Percentiles rank a stretch among this genome's conserved stretches.
These are phyloP conservation scores for Onygena corvina DNA, from an alignment of 2,329 filamentous ascomycete genomes.

Conservation along the genomic window DNA sequence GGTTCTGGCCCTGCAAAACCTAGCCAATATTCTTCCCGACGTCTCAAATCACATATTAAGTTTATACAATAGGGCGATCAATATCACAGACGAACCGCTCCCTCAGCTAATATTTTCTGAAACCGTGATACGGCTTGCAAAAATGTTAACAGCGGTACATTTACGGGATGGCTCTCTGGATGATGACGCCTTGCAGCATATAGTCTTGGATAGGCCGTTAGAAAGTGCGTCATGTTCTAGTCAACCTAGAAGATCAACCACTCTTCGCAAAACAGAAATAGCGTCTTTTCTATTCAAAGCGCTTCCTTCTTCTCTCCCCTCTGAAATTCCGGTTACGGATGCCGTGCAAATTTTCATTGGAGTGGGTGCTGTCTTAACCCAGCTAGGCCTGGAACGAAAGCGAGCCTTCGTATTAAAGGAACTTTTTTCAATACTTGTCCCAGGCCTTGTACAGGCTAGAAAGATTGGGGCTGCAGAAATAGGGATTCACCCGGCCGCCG, in stretches of 20 bases:
- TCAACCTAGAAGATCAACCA: slow-evolving; percentile 26
- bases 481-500: slow-evolving; percentile 86
- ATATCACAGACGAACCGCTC: slow-evolving; percentile 42
- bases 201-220: slow-evolving; percentile 43
- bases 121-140: slow-evolving; percentile 44
- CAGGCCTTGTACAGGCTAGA: slow-evolving; percentile 75
- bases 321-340: slow-evolving; percentile 60
- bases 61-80: slow-evolving; percentile 43
- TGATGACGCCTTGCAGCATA: slow-evolving; percentile 43
- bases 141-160: slow-evolving; percentile 41
- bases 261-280: slow-evolving; percentile 52
- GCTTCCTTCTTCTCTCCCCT: slow-evolving; percentile 50
- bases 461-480: slow-evolving; percentile 92
- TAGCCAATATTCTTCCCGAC: slow-evolving; percentile 45
- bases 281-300: slow-evolving; percentile 54
- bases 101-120: slow-evolving; percentile 46
- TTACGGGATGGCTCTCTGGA: slow-evolving; percentile 41
- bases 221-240: slow-evolving; percentile 25
- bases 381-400: slow-evolving; percentile 70
- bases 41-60: slow-evolving; percentile 45
- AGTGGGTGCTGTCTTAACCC: slow-evolving; percentile 72
- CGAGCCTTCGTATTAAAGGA: slow-evolving; percentile 84
- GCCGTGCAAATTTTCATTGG: slow-evolving; percentile 69
- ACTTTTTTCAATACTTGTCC: slow-evolving; percentile 68
- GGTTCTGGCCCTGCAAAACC: slow-evolving; percentile 37